Evolutionary conservation across 2,329 filamentous ascomycete genomes (phyloP).

Genomic region (Dendryphion nanum): DNA sequence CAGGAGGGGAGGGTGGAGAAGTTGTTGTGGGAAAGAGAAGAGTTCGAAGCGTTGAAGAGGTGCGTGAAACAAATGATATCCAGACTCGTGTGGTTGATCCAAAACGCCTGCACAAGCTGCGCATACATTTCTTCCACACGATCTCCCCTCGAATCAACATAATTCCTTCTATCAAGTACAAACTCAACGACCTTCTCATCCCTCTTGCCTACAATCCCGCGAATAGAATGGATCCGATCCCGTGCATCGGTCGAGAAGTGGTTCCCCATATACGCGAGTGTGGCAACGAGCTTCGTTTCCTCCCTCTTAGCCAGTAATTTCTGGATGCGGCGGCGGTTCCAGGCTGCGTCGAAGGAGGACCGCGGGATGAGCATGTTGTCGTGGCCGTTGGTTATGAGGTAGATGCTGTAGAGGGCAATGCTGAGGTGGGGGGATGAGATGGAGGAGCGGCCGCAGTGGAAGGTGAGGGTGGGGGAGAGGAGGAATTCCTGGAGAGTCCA

Average conservation of each 20-base stretch:
- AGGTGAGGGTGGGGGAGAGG: constrained; percentile 22
- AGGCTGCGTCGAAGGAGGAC: constrained; percentile 24
- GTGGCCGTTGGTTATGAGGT: constrained; percentile 23
- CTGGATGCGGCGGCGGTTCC: constrained; percentile 28
- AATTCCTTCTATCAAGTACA: too few relatives aligned
- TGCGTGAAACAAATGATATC: constrained; percentile 33
- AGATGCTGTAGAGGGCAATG: constrained; percentile 29
- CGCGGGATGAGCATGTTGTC: constrained; percentile 24
- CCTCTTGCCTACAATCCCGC: constrained; percentile 22
- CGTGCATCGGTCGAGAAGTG: constrained; percentile 26
- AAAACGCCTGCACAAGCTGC: constrained; percentile 27
- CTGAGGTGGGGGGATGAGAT: constrained; percentile 27
- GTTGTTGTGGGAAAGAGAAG: constrained; percentile 17
- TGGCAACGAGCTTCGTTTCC: constrained; percentile 22
- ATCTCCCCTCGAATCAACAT: too few relatives aligned
- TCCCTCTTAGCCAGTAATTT: constrained; percentile 19
- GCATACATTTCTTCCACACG: constrained; percentile 21
- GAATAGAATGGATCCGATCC: constrained; percentile 29
- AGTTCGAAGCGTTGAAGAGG: constrained; percentile 27
- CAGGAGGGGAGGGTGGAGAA: constrained; percentile 19
- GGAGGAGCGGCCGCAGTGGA: constrained; percentile 21
- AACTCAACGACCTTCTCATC: constrained; percentile 22
- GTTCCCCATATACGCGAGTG: constrained; percentile 29
- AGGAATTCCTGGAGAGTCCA: constrained; percentile 34
- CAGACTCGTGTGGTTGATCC: constrained; percentile 18